Base-by-base conservation (phyloP, 2,329 filamentous ascomycete genomes). In the Periconia sp. region DNA sequence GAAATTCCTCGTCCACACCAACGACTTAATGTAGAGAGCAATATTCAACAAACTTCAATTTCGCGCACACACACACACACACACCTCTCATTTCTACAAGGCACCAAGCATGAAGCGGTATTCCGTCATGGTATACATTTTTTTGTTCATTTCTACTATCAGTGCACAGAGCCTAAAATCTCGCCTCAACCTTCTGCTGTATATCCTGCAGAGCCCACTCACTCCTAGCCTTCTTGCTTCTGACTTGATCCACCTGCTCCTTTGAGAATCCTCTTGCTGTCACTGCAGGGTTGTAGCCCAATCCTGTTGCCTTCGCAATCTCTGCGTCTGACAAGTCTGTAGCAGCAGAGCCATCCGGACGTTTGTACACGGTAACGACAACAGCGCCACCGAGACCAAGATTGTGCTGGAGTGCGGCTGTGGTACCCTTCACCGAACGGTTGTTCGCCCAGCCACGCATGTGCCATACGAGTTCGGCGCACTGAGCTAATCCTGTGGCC, bases 361-460 rank as follows among this genome's bases (percentile, higher is more conserved):
- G 84, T 76, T 86, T 86, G 75, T 97, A 97, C 2, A 97, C 89
- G 0, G 91, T 93, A 19, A 94, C 90, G 1, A 97, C 92, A 1
- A 87, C 92, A 2, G 92, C 93, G 50, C 94, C 94, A 14, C 93
- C 93, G 6, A 97, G 81, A 0, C 93, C 94, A 1, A 97, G 81
- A 70, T 97, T 97, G 72, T 97, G 94, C 79, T 97, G 92, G 60
- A 97, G 79, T 53, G 89, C 90, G 54, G 85, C 85, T 57, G 78
- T 84, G 0, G 92, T 94, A 53, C 82, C 81, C 18, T 84, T 78
- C 1, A 89, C 82, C 15, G 85, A 78, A 41, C 93, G 83, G 79
- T 97, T 97, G 76, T 94, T 96, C 18, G 93, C 93, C 93, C 93
- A 97, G 13, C 93, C 93, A 60, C 93, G 85, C 64, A 97, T 81